Evolutionary conservation across 2,329 filamentous ascomycete species (phyloP).

Genomic region (Cladophialophora bantiana): DNA sequence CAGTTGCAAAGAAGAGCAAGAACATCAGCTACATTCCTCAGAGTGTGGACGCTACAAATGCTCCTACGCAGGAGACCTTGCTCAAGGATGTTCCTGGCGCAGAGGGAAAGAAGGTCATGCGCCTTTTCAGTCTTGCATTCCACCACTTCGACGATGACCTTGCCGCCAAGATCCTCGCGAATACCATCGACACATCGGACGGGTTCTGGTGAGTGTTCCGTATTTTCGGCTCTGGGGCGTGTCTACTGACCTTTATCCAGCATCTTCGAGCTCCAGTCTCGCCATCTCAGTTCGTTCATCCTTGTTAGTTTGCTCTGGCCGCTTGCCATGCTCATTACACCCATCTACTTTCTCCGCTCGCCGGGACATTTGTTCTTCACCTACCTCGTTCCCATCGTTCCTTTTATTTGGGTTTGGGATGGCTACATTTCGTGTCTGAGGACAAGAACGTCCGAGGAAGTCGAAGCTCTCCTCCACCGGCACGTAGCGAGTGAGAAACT

Average conservation of each 20-base stretch:
- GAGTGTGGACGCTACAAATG: slow-evolving; percentile 70
- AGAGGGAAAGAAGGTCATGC: slow-evolving; percentile 64
- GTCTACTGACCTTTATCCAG: slow-evolving; percentile 18
- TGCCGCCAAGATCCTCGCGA: slow-evolving; percentile 66
- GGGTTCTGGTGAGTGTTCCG: slow-evolving; percentile 42
- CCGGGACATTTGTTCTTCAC: slow-evolving; percentile 68
- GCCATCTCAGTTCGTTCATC: slow-evolving; percentile 62
- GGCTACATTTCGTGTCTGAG: slow-evolving; percentile 71
- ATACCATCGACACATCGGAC: slow-evolving; percentile 64
- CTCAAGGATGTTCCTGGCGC: slow-evolving; percentile 38
- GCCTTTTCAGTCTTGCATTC: slow-evolving; percentile 76
- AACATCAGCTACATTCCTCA: slow-evolving; percentile 66
- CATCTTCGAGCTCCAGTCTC: slow-evolving; percentile 78
- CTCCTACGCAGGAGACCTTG: slow-evolving; percentile 57
- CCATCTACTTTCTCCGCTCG: slow-evolving; percentile 54
- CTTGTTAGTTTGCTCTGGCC: slow-evolving; percentile 58
- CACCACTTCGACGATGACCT: slow-evolving; percentile 75
- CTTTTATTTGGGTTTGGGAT: slow-evolving; percentile 72
- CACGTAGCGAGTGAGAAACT: slow-evolving; percentile 34
- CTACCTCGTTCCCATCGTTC: slow-evolving; percentile 70
- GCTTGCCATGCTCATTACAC: slow-evolving; percentile 44
- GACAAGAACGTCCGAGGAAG: slow-evolving; percentile 71
- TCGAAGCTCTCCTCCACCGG: slow-evolving; percentile 63
- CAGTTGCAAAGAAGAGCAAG: slow-evolving; percentile 59
- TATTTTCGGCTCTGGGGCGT: slow-evolving; percentile 36